phyloP scores from a whole-genome alignment of 768 basidiomycete species.

The Obba rivulosa region DNA sequence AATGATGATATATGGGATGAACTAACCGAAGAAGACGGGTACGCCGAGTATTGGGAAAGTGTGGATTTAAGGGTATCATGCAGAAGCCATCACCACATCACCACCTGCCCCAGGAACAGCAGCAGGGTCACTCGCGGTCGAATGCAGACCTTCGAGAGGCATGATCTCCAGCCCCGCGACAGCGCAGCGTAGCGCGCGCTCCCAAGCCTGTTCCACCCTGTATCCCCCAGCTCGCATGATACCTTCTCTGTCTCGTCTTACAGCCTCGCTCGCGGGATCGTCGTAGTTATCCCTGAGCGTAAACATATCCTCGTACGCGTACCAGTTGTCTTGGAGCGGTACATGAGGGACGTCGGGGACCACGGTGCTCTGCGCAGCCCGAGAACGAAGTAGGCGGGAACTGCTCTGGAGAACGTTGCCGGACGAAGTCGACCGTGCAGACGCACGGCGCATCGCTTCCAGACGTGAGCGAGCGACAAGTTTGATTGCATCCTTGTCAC shows the following conservation, averaged over 20 bases:
- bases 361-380: constrained; percentile 59
- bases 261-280: constrained; percentile 71
- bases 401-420: constrained; percentile 14
- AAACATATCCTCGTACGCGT: constrained; percentile 69
- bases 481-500: constrained; percentile 62
- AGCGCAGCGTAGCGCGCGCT: constrained; percentile 67
- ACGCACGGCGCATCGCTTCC: constrained; percentile 55
- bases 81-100: constrained; percentile 44
- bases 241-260: constrained; percentile 69
- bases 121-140: background rate
- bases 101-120: constrained; percentile 18
- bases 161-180: constrained; percentile 67
- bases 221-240: constrained; percentile 85
- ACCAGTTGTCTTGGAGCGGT: constrained; percentile 71
- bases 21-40: background rate
- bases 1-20: background rate
- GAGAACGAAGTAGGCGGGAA: constrained; percentile 46
- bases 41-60: background rate
- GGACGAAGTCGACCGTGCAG: constrained; percentile 38
- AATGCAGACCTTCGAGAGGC: constrained; percentile 27
- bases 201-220: constrained; percentile 79
- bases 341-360: constrained; percentile 78
- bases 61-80: constrained; percentile 21
- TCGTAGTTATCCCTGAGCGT: constrained; percentile 52
- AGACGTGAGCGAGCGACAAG: constrained; percentile 66